These are phyloP conservation scores for Colletotrichum liaoningense DNA, from an alignment of 2,329 filamentous ascomycete genomes.

Conservation along the genomic window DNA sequence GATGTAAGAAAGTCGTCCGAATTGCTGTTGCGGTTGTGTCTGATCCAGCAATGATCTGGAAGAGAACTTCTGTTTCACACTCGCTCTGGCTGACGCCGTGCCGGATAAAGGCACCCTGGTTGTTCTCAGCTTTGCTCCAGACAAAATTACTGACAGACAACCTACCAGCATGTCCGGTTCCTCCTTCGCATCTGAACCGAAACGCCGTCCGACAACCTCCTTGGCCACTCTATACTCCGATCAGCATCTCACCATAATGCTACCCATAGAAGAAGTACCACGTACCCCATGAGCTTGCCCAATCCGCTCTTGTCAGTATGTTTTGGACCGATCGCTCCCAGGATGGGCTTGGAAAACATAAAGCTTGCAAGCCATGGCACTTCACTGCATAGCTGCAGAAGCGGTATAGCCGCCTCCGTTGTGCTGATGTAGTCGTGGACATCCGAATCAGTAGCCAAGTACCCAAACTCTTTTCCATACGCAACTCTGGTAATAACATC, in stretches of 20 bases:
- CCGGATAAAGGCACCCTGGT: constrained; percentile 52
- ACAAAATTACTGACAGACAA: accelerated
- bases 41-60: constrained; percentile 47
- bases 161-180: constrained; percentile 49
- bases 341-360: constrained; percentile 42
- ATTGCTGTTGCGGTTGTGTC: constrained; percentile 65
- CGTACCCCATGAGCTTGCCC: constrained; percentile 35
- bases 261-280: constrained; percentile 32
- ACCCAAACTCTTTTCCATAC: constrained; percentile 58
- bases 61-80: constrained; percentile 46
- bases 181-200: constrained; percentile 41
- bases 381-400: constrained; percentile 51
- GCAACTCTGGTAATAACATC: constrained; percentile 61
- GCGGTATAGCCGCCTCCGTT: constrained; percentile 49
- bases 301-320: constrained; percentile 30
- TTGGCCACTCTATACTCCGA: constrained; percentile 45
- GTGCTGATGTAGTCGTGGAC: constrained; percentile 55
- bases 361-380: constrained; percentile 36
- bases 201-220: constrained; percentile 43
- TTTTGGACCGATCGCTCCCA: constrained; percentile 39
- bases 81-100: constrained; percentile 45
- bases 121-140: neutral
- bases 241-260: neutral
- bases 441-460: constrained; percentile 54
- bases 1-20: constrained; percentile 59